These are phyloP conservation scores for Verticillium alfalfae DNA, from an alignment of 2,329 filamentous ascomycete genomes.

Conservation along the genomic window DNA sequence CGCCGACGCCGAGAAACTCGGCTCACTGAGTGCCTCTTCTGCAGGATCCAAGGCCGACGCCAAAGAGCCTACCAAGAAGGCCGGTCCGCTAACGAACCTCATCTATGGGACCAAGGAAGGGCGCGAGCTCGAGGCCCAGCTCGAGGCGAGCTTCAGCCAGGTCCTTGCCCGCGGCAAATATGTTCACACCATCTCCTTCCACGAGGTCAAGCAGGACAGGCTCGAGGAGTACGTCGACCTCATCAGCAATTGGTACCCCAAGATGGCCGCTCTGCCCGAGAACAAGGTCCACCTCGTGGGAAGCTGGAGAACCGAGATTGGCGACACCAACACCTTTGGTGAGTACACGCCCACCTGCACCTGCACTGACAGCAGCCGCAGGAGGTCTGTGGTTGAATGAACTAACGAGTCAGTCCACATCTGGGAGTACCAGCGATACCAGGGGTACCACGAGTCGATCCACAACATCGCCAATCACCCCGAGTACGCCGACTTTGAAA, in stretches of 20 bases:
- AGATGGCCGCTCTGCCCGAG: conserved; percentile 75
- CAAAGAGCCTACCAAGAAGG: conserved; percentile 58
- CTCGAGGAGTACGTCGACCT: conserved; percentile 91
- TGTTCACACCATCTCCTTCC: conserved; percentile 94
- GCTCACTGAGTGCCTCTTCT: conserved; percentile 52
- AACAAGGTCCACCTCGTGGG: conserved; percentile 96
- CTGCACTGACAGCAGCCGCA: neutral
- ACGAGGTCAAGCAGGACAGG: conserved; percentile 91
- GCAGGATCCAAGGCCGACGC: conserved; percentile 54
- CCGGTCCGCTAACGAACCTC: conserved; percentile 72
- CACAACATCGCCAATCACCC: conserved; percentile 78
- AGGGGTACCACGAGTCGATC: conserved; percentile 89
- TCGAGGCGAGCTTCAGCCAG: conserved; percentile 93
- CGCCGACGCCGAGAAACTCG: conserved; percentile 38
- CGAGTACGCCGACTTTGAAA: conserved; percentile 78
- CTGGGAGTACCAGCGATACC: conserved; percentile 98
- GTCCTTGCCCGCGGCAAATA: conserved; percentile 95
- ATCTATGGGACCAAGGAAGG: conserved; percentile 98
- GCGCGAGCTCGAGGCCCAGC: conserved; percentile 87
- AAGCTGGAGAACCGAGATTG: conserved; percentile 97
- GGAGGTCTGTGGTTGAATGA: neutral
- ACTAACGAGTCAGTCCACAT: conserved; percentile 70
- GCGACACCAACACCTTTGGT: conserved; percentile 96
- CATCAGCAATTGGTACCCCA: conserved; percentile 87
- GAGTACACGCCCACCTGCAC: conserved; percentile 23